A percentile compares a stretch with the other conserved stretches of the same genome.
These are phyloP conservation scores for Apiotrichum laibachii DNA, from an alignment of 1,284 basidiomycete species.

Conservation along the genomic window DNA sequence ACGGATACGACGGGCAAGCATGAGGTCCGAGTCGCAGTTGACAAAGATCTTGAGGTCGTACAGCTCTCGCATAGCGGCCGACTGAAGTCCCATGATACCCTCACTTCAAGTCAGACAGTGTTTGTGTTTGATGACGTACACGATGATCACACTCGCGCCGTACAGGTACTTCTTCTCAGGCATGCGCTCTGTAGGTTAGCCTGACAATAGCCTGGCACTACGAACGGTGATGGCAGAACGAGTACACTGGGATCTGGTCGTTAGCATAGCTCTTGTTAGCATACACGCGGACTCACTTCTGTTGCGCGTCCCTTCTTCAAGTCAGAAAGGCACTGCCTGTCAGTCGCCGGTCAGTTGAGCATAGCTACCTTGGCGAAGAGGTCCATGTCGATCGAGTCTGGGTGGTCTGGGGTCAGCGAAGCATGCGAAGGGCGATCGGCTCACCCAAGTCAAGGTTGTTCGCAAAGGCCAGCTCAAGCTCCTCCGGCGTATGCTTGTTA, in stretches of 20 bases:
- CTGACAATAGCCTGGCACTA: not conserved
- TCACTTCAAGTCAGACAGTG: constrained; percentile 54
- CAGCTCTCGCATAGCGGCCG: constrained; percentile 69
- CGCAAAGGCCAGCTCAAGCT: constrained; percentile 76
- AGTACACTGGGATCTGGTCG: constrained; percentile 78
- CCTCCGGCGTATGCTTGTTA: constrained; percentile 71
- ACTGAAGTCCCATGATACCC: constrained; percentile 87
- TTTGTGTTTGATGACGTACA: constrained; percentile 49
- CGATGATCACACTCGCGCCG: constrained; percentile 90
- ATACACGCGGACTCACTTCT: constrained; percentile 29
- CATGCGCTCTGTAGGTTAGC: constrained; percentile 58
- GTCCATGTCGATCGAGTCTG: constrained; percentile 86
- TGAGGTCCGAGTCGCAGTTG: constrained; percentile 86
- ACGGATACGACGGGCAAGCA: constrained; percentile 88
- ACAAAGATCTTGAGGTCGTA: constrained; percentile 83
- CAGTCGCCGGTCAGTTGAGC: constrained; percentile 7
- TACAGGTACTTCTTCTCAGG: constrained; percentile 88
- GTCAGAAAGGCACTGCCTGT: constrained; percentile 71
- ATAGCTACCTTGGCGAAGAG: constrained; percentile 68
- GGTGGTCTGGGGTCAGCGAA: constrained; percentile 64
- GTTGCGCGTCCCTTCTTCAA: constrained; percentile 69
- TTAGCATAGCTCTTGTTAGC: not conserved
- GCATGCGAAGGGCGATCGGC: not conserved
- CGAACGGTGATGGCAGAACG: constrained; percentile 77
- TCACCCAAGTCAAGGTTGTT: constrained; percentile 73